phyloP scores from a whole-genome alignment of 228 moss, liverwort and hornwort genomes.

The Sphagnum fallax region DNA sequence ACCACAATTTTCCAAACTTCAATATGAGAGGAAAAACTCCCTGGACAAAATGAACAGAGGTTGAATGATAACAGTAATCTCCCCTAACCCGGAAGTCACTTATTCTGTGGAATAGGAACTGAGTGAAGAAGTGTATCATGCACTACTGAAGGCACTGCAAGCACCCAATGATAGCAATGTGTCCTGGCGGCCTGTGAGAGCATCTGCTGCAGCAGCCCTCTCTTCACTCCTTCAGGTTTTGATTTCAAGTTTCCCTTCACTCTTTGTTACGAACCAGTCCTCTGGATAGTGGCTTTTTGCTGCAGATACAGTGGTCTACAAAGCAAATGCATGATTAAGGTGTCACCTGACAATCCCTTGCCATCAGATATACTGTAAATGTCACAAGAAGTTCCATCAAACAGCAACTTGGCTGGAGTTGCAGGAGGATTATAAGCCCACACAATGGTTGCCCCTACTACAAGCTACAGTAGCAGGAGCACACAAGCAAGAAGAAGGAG shows the following conservation, averaged over 20 bases:
- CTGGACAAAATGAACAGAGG: no score
- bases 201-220: constrained; percentile 87
- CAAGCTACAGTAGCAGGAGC: constrained; percentile 92
- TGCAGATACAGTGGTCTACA: no score
- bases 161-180: constrained; percentile 71
- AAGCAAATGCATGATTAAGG: no score
- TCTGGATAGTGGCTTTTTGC: no score
- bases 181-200: constrained; percentile 87
- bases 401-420: constrained; percentile 1
- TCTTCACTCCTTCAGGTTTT: constrained; percentile 88
- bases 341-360: no score
- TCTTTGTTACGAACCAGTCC: neutral
- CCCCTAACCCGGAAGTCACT: neutral
- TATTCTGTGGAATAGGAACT: constrained; percentile 45
- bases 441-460: constrained; percentile 83
- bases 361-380: no score
- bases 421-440: constrained; percentile 88
- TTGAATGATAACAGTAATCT: no score
- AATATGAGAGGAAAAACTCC: no score
- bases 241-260: no score
- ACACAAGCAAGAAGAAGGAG: constrained; percentile 69
- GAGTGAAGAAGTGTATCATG: constrained; percentile 71
- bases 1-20: no score
- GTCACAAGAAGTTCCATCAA: no score
- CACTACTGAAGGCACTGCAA: constrained; percentile 68